Base-by-base conservation (phyloP, 495 filamentous ascomycete genomes). In the Extremus antarcticus region DNA sequence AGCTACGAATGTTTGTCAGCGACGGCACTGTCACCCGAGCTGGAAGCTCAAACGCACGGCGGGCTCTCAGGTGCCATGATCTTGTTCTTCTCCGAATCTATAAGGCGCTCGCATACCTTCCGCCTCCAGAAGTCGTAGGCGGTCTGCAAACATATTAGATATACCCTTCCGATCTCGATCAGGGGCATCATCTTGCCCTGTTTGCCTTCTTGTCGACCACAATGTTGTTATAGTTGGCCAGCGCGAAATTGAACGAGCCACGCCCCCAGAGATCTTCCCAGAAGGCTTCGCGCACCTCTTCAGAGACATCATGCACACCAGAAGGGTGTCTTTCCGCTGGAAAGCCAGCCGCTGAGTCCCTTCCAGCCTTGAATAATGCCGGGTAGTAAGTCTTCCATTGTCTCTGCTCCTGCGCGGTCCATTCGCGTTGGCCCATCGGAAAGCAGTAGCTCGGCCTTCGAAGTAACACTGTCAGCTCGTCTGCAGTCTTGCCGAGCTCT, bases 381-480 rank as follows among this genome's bases (percentile, higher is more conserved):
- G 63, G 70, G 35, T 80, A 80, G 39, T 57, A 57, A 2, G 51
- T 45, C 57, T 78, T 76, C 9, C 58, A 43, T 13, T 43, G 20
- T 9, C 45, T 35, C 45, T 54, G 47, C 29, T 57, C 57, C 13
- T 60, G 29, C 13, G 43, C 39, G 10, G 53, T 56, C 38, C 25
- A 47, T 19, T 41, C 35, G 1, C 22, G 24, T 21, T 55, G 49
- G 1, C 43, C 21, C 53, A 63, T 57, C 15, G 61, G 50, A 3
- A 58, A 20, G 22, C 45, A 52, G 21, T 56, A 54, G 46, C 51
- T 60, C 8, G 63, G 63, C 1, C 25, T 55, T 11, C 61, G 57
- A 17, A 63, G 50, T 47, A 63, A 65, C 11, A 51, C 51, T 1
- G 59, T 56, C 45, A 65, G 50, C 25, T 57, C 38, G 21, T 56